Evolutionary conservation across 2,329 filamentous ascomycete genomes (phyloP), one percentile per base, ranked within the genome.

Genomic region (Colletotrichum tanaceti): DNA sequence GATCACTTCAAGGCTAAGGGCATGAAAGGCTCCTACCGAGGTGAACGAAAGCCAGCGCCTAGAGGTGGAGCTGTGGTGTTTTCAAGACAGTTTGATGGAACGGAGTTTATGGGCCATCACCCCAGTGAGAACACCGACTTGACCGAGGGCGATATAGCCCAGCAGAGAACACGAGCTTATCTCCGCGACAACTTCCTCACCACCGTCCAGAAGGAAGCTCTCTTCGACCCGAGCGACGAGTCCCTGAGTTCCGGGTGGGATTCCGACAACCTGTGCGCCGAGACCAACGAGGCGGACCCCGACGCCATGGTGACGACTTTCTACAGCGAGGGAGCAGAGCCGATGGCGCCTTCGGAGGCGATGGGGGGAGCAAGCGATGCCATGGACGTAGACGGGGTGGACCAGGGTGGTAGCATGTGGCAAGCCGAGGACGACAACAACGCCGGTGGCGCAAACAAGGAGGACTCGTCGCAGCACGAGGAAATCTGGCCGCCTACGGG

Each of bases 231-330:
- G 22, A 52, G 59, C 38, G 59, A 62, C 4, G 14, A 4, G 16
- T 43, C 20, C 59, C 32, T 52, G 38, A 62, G 35, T 22, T 55
- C 59, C 22, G 50, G 16, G 32, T 44, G 59, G 35, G 59, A 53
- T 9, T 35, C 55, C 4, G 46, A 62, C n/a, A 16, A 20, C 3
- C 5, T 14, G 7, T 41, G 39, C n/a, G 35, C 71, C 41, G 53
- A 54, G 22, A 57, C 49, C 44, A 58, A 41, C 35, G 22, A 66
- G 41, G 20, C 35, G 28, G 57, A 50, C 20, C 38, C 24, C 43
- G 50, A 68, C 4, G 20, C 52, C 9, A n/a, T 41, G 28, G 35
- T 32, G 11, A 32, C 47, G 20, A 54, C 46, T 24, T 39, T 35
- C 3, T 39, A 28, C 24, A 61, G 35, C 49, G 20, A 47, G 47